Base-by-base conservation (phyloP, 768 basidiomycete genomes). In the Boletus subcaerulescens region DNA sequence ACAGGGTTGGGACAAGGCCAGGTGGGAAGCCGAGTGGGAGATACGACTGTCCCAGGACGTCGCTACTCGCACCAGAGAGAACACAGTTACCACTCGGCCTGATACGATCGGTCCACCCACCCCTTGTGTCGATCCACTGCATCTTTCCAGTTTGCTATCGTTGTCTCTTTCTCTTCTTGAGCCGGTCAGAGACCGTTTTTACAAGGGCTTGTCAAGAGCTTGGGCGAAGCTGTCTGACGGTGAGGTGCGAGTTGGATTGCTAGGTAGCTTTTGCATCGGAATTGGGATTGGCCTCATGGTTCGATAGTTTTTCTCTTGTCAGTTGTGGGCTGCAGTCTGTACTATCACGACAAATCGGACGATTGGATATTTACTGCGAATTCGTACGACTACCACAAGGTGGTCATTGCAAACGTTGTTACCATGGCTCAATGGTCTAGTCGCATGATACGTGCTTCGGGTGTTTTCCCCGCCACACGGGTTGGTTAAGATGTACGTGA, bases 1-100 rank as follows among this genome's bases (percentile, higher is more conserved):
- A 42, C 54, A 66, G 13, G 65, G 61, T 3, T 87, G 85, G 86
- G 77, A 79, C 63, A 85, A 85, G 70, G 77, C 77, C 15, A 76
- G 72, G 46, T 88, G 86, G 86, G 86, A 87, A 63, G 74, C 80
- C 3, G 81, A 86, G 60, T 87, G 84, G 84, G 80, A 82, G 60
- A 69, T 69, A 15, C 72, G 70, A 33, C 72, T 88, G n/a, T 87
- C 86, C 18, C 73, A 76, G 36, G 84, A 87, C 48, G 85, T 86
- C 33, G 82, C 84, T 13, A 68, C 63, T 18, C 70, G 80, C 15
- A 56, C 80, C 47, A 76, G 80, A 31, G 74, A 80, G 43, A 73
- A 73, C 48, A 69, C 68, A 24, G 47, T 61, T 35, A 71, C 59
- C 36, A n/a, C 36, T 26, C 60, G 38, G 50, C 60, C 64, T 26